phyloP scores from a whole-genome alignment of 2,329 filamentous ascomycete species.

The Aspergillus quadrilineatus region DNA sequence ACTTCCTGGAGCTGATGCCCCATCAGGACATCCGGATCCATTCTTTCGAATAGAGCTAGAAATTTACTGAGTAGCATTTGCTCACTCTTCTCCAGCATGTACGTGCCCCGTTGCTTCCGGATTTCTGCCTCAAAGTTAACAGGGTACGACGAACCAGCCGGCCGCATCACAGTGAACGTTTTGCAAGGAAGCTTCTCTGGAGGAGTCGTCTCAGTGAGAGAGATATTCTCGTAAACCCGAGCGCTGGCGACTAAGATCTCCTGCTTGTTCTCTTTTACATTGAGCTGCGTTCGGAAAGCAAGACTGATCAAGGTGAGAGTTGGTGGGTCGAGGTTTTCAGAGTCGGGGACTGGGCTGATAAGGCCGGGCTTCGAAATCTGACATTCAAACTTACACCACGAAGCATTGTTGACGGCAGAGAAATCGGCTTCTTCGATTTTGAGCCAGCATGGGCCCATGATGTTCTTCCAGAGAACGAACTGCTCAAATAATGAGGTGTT shows the following conservation, averaged over 20 bases:
- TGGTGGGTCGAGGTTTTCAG: slow-evolving; percentile 77
- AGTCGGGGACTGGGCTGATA: slow-evolving; percentile 70
- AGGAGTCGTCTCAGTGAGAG: slow-evolving; percentile 80
- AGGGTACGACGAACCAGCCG: slow-evolving; percentile 72
- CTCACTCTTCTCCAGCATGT: slow-evolving; percentile 81
- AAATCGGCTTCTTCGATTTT: slow-evolving; percentile 87
- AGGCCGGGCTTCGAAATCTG: slow-evolving; percentile 74
- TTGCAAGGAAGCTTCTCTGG: slow-evolving; percentile 85
- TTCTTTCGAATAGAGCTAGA: slow-evolving; percentile 79
- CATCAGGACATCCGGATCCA: slow-evolving; percentile 89
- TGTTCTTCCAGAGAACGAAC: slow-evolving; percentile 97
- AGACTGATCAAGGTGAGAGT: slow-evolving; percentile 96
- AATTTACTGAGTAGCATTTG: slow-evolving; percentile 83
- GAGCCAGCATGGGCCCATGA: slow-evolving; percentile 98
- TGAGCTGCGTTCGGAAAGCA: slow-evolving; percentile 81
- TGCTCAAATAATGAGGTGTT: slow-evolving; percentile 96
- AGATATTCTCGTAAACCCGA: slow-evolving; percentile 87
- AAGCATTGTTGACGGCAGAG: slow-evolving; percentile 80
- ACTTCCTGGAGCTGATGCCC: slow-evolving; percentile 97
- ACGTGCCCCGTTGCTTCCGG: slow-evolving; percentile 70
- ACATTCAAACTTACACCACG: slow-evolving; percentile 94
- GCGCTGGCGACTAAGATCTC: slow-evolving; percentile 91
- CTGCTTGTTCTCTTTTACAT: slow-evolving; percentile 90
- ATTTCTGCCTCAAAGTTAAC: slow-evolving; percentile 79
- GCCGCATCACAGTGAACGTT: slow-evolving; percentile 88